Conservation (phyloP, 257 asterid species). For the Verbena officinalis region DNA sequence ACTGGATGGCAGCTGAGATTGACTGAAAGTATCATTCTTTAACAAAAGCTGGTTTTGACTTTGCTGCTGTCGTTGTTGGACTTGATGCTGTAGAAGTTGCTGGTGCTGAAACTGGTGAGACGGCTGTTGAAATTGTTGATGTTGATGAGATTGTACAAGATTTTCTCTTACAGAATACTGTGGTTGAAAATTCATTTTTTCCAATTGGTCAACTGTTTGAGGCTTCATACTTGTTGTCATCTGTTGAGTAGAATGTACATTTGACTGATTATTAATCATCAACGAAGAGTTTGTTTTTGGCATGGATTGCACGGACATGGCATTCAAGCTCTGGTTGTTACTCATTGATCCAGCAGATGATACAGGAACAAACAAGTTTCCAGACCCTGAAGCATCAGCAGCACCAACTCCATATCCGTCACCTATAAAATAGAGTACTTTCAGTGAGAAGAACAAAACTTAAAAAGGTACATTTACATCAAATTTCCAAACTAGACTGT, state of each 20-base stretch:
- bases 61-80: slow-evolving; percentile 71
- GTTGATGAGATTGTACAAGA: slow-evolving; percentile 56
- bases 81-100: slow-evolving; percentile 64
- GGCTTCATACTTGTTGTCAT: slow-evolving; percentile 48
- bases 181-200: slow-evolving; percentile 55
- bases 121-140: slow-evolving; percentile 55
- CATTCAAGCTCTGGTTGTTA: slow-evolving; percentile 59
- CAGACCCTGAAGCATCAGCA: slow-evolving; percentile 67
- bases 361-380: slow-evolving; percentile 55
- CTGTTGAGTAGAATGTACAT: slow-evolving; percentile 56
- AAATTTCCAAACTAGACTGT: slow-evolving; percentile 8
- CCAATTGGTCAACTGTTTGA: slow-evolving; percentile 54
- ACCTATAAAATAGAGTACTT: slow-evolving; percentile 55
- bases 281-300: slow-evolving; percentile 51
- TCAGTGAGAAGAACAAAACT: slow-evolving; percentile 32
- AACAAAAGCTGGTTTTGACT: slow-evolving; percentile 59
- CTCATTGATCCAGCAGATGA: slow-evolving; percentile 56
- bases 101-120: slow-evolving; percentile 68
- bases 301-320: slow-evolving; percentile 56
- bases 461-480: slow-evolving; percentile 16
- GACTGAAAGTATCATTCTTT: slow-evolving; percentile 60
- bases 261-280: slow-evolving; percentile 53
- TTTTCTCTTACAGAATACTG: slow-evolving; percentile 65
- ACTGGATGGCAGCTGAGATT: slow-evolving; percentile 58
- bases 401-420: slow-evolving; percentile 64